Evolutionary conservation across 495 filamentous ascomycete genomes (phyloP), one percentile per base, ranked within the genome.

Genomic region (Aspergillus panamensis): DNA sequence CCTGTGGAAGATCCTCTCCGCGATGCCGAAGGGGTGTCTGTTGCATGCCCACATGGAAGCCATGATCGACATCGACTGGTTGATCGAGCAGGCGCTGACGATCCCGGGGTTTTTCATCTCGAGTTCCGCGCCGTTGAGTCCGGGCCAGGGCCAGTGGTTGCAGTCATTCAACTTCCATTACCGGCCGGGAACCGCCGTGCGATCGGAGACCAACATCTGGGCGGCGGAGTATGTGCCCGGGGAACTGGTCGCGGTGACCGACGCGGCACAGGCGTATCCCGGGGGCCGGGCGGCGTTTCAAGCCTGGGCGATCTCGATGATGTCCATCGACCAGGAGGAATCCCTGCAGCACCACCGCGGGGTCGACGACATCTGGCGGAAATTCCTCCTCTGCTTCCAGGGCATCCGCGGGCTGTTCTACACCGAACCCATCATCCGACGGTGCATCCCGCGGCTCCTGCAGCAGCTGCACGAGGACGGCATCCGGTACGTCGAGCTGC

Each of bases 21-120:
- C 58, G 13, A 60, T 60, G 58, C 58, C 58, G 5, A 60, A 60
- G 52, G 58, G 58, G 13, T 60, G 52, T 51, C 58, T 60, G 14
- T 29, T 60, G 39, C 58, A 60, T 21, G 58, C 58, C 7, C 58
- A 60, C 30, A 60, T 60, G 58, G 58, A 60, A 51, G 58, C 58
- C 21, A 60, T 60, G 58, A 55, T 60, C 21, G 58, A 60, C 31
- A 55, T 55, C 48, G 51, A 60, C 58, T 60, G 58, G 58, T 29
- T 60, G 20, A 43, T 60, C 20, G 51, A 60, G 12, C 58, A 55
- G 52, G 58, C 58, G 14, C 25, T 60, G 37, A 37, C 51, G 48
- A 8, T 60, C 1, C 58, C 58, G 16, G 58, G 58, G 17, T 60
- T 37, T 12, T 60, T 30, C 21, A 51, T 60, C 3, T n/a, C 58